These are phyloP conservation scores for Penicillium coffeae DNA, from an alignment of 495 filamentous ascomycete species.

Conservation along the genomic window DNA sequence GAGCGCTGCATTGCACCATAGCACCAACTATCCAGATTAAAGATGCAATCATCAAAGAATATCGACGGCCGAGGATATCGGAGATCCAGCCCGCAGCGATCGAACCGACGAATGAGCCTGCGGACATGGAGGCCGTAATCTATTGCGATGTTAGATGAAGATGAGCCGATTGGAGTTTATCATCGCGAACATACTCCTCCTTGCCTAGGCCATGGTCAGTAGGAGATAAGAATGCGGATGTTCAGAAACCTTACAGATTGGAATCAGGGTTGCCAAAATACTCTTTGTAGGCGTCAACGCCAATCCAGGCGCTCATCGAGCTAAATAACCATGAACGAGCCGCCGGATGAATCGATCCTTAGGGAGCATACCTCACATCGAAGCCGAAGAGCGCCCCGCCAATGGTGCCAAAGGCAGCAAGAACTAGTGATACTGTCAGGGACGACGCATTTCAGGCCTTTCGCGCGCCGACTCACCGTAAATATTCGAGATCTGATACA, in stretches of 20 bases:
- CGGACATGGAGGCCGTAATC: slow-evolving; percentile 57
- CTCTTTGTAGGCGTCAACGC: slow-evolving; percentile 61
- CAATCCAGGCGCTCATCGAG: slow-evolving; percentile 71
- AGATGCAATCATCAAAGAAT: slow-evolving; percentile 62
- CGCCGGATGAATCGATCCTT: no score
- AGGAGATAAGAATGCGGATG: background rate
- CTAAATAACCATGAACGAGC: slow-evolving; percentile 11
- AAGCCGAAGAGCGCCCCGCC: slow-evolving; percentile 44
- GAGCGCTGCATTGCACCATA: slow-evolving; percentile 59
- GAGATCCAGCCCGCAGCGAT: slow-evolving; percentile 62
- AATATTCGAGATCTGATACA: slow-evolving; percentile 46
- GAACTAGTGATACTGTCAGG: slow-evolving; percentile 24
- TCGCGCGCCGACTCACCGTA: slow-evolving; percentile 27
- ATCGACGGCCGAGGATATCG: slow-evolving; percentile 61
- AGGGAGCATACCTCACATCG: slow-evolving; percentile 35
- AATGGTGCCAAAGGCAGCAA: slow-evolving; percentile 50
- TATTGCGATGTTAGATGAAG: slow-evolving; percentile 2
- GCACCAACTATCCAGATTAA: slow-evolving; percentile 70
- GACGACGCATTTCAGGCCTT: background rate
- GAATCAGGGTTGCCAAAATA: slow-evolving; percentile 65
- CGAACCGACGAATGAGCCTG: slow-evolving; percentile 63
- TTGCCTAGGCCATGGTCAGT: slow-evolving; percentile 28
- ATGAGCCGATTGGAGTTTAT: background rate
- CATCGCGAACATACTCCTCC: slow-evolving; percentile 46
- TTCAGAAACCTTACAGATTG: slow-evolving; percentile 26